phyloP scores from a whole-genome alignment of 2,329 filamentous ascomycete species.

The Lachnum nothofagi region DNA sequence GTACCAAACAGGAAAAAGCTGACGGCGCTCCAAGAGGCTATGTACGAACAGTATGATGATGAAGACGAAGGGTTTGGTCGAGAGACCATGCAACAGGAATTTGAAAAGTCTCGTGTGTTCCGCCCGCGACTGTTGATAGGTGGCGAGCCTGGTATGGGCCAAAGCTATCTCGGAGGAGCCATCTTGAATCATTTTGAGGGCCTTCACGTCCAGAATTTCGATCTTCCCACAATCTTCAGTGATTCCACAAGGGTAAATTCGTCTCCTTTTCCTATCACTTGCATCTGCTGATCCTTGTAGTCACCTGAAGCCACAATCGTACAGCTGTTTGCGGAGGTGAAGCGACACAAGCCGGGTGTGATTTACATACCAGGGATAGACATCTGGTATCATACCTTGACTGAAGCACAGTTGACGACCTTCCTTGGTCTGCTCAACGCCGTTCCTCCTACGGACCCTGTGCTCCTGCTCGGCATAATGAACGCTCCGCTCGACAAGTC shows the following conservation, averaged over 20 bases:
- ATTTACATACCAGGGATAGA: constrained; percentile 91
- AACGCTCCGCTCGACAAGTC: constrained; percentile 63
- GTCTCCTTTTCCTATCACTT: not conserved
- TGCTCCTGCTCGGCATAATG: constrained; percentile 80
- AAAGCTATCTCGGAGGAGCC: constrained; percentile 80
- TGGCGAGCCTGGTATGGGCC: constrained; percentile 85
- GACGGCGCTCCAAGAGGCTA: constrained; percentile 87
- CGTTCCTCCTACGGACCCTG: constrained; percentile 82
- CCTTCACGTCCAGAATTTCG: constrained; percentile 90
- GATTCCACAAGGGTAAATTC: constrained; percentile 67
- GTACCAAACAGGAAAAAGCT: constrained; percentile 80
- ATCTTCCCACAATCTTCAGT: constrained; percentile 78
- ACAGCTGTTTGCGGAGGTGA: constrained; percentile 84
- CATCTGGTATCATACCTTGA: constrained; percentile 66
- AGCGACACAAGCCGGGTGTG: constrained; percentile 89
- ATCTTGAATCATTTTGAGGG: constrained; percentile 88
- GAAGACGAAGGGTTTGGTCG: constrained; percentile 78
- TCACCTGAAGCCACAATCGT: constrained; percentile 75
- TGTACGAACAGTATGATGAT: constrained; percentile 81
- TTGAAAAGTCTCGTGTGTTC: constrained; percentile 83
- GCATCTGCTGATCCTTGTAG: constrained; percentile 15
- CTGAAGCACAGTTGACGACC: constrained; percentile 66
- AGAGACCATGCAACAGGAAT: constrained; percentile 70
- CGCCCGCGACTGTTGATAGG: constrained; percentile 79
- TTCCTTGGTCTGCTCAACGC: constrained; percentile 78